Conservation (phyloP, 495 filamentous ascomycete genomes). For the Aspergillus ellipticus region DNA sequence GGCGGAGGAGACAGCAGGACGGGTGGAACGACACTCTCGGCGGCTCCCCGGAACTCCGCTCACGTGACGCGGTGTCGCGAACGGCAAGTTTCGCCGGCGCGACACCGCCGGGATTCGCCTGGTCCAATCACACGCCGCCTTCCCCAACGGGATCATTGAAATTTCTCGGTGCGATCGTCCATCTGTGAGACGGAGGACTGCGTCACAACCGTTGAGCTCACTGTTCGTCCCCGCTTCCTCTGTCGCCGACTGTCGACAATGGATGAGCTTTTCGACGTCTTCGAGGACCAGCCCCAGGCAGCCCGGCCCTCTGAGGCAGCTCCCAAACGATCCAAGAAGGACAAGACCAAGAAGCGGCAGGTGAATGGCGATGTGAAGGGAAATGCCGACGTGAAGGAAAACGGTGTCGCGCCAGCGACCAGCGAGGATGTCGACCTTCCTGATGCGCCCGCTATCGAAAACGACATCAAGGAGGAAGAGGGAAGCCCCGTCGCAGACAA, state of each 20-base stretch:
- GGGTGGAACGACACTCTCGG: conserved; percentile 18
- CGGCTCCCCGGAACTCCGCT: conserved; percentile 11
- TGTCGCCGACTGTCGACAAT: conserved; percentile 39
- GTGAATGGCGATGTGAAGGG: conserved; percentile 69
- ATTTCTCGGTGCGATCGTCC: conserved; percentile 25
- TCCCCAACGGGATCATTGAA: conserved; percentile 27
- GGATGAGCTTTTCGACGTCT: conserved; percentile 84
- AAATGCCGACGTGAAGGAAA: conserved; percentile 66
- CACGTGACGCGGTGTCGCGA: conserved; percentile 22
- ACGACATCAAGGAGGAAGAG: conserved; percentile 14
- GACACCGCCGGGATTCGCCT: not conserved
- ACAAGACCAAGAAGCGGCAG: conserved; percentile 76
- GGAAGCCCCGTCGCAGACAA: conserved; percentile 25
- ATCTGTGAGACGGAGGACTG: conserved; percentile 18
- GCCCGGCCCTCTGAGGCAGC: conserved; percentile 23
- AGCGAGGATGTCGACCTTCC: conserved; percentile 43
- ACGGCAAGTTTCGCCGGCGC: conserved; percentile 23
- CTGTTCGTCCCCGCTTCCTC: conserved; percentile 4
- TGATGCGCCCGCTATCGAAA: conserved; percentile 29
- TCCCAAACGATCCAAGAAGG: conserved; percentile 47
- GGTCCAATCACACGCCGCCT: conserved; percentile 23
- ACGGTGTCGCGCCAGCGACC: conserved; percentile 40
- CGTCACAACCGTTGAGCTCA: conserved; percentile 15
- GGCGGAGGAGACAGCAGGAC: conserved; percentile 16
- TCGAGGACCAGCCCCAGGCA: conserved; percentile 62